A percentile compares a stretch with the other conserved stretches of the same genome.
These are phyloP conservation scores for Globisporangium megalacanthum DNA, from an alignment of 352 stramenopile species.

Conservation along the genomic window DNA sequence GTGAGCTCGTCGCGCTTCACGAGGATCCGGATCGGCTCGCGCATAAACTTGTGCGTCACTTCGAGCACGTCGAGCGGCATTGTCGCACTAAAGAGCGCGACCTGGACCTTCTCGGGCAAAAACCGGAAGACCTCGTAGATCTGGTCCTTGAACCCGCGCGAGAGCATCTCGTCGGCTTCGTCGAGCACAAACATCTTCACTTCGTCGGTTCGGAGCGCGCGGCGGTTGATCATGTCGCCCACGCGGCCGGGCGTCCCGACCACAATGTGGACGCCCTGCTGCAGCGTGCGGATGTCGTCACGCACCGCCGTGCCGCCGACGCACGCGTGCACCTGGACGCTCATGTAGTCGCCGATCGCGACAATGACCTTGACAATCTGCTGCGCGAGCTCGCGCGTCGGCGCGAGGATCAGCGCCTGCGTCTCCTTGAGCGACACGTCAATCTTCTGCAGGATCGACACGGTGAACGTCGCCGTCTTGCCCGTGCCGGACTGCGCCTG, in stretches of 20 bases:
- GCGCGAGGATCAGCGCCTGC: conserved; percentile 98
- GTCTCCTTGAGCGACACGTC: conserved; percentile 94
- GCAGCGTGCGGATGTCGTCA: conserved; percentile 98
- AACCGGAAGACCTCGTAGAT: conserved; percentile 99
- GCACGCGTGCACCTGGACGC: conserved; percentile 96
- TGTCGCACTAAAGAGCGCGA: conserved; percentile 98
- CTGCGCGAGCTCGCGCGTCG: conserved; percentile 98
- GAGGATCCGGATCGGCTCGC: conserved; percentile 97
- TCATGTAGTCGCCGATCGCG: conserved; percentile 94
- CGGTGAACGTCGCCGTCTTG: conserved; percentile 99
- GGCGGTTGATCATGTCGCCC: conserved; percentile 99
- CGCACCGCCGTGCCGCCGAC: conserved; percentile 97
- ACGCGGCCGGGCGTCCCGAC: conserved; percentile 98
- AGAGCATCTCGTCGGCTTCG: conserved; percentile 99
- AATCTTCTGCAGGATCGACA: conserved; percentile 98
- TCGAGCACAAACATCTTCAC: conserved; percentile 98
- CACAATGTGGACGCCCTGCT: conserved; percentile 97
- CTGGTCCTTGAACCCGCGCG: conserved; percentile 99
- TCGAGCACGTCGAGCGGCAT: conserved; percentile 99
- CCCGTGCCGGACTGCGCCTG: conserved; percentile 98
- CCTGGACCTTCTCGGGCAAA: conserved; percentile 96
- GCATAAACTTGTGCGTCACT: conserved; percentile 98
- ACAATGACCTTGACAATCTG: conserved; percentile 99
- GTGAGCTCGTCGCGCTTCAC: conserved; percentile 99
- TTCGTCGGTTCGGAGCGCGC: conserved; percentile 91